A percentile compares a stretch with the other conserved stretches of the same genome.
phyloP scores from a whole-genome alignment of 2,329 filamentous ascomycete species.

The Aspergillus sp. region DNA sequence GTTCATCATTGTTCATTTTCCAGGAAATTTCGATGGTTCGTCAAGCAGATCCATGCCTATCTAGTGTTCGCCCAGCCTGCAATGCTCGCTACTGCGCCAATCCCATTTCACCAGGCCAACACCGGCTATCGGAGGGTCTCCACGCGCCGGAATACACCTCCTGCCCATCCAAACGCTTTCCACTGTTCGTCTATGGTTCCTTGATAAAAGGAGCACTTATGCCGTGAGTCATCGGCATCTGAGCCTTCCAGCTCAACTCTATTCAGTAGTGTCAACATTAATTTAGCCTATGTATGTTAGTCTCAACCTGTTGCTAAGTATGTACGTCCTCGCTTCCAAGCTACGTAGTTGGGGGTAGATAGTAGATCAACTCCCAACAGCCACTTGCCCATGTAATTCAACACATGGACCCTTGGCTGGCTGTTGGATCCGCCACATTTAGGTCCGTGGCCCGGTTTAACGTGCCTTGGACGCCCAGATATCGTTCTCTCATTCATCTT shows the following conservation, averaged over 20 bases:
- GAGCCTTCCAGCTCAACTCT: neutral
- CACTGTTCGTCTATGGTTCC: neutral
- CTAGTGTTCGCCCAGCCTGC: constrained; percentile 8
- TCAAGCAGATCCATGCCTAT: constrained; percentile 13
- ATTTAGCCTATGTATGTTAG: neutral
- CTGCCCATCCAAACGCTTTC: neutral
- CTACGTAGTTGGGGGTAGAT: neutral
- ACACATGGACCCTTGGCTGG: constrained; percentile 39
- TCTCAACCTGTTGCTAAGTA: neutral
- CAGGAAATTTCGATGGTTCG: constrained; percentile 10
- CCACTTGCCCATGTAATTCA: constrained; percentile 38
- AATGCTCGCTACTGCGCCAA: constrained; percentile 14
- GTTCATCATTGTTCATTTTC: neutral
- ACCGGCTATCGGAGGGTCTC: constrained; percentile 7
- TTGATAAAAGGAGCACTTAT: neutral
- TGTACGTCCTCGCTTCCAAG: neutral
- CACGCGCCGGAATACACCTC: neutral
- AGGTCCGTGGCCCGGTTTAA: constrained; percentile 22
- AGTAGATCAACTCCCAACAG: constrained; percentile 20
- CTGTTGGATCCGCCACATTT: constrained; percentile 23
- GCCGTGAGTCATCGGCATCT: neutral
- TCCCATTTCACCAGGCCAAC: neutral
- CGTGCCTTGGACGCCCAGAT: constrained; percentile 36
- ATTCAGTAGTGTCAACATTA: constrained; percentile 1
- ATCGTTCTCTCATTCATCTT: constrained; percentile 24